phyloP scores from a whole-genome alignment of 2,329 filamentous ascomycete species.

The Whalleya microplaca region DNA sequence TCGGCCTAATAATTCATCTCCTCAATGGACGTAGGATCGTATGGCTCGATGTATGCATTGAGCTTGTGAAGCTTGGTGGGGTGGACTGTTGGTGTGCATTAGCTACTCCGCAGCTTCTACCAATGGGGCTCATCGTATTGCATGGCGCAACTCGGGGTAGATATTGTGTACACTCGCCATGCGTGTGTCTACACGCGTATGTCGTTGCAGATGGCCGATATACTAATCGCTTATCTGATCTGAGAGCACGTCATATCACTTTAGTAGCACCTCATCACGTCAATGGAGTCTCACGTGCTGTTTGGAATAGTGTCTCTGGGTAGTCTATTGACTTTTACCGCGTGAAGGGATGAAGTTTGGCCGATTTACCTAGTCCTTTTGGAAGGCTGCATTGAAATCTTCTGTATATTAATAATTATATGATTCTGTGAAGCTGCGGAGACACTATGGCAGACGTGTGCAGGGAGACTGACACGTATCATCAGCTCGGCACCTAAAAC shows the following conservation, averaged over 20 bases:
- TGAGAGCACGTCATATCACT: conserved; percentile 22
- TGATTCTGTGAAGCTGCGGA: too few species aligned
- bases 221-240: conserved; percentile 1
- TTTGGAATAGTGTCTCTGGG: not conserved
- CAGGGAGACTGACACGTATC: not conserved
- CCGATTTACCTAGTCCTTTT: not conserved
- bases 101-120: conserved; percentile 13
- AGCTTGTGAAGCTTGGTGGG: conserved; percentile 7
- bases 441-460: too few species aligned
- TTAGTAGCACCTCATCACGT: conserved; percentile 23
- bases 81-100: conserved; percentile 18
- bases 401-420: too few species aligned
- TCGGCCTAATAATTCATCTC: too few species aligned
- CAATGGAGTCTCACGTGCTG: not conserved
- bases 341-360: too few species aligned
- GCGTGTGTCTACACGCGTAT: conserved; percentile 2
- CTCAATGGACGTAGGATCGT: too few species aligned
- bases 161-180: conserved; percentile 19
- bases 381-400: too few species aligned
- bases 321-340: not conserved
- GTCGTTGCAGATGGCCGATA: not conserved
- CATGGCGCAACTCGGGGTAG: conserved; percentile 23
- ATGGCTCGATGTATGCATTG: too few species aligned
- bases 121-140: conserved; percentile 13
- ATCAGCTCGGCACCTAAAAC: not conserved